Percentiles rank a stretch among this genome's conserved stretches.
phyloP scores from a whole-genome alignment of 108 stramenopile genomes.

The Nitzschia sp. region DNA sequence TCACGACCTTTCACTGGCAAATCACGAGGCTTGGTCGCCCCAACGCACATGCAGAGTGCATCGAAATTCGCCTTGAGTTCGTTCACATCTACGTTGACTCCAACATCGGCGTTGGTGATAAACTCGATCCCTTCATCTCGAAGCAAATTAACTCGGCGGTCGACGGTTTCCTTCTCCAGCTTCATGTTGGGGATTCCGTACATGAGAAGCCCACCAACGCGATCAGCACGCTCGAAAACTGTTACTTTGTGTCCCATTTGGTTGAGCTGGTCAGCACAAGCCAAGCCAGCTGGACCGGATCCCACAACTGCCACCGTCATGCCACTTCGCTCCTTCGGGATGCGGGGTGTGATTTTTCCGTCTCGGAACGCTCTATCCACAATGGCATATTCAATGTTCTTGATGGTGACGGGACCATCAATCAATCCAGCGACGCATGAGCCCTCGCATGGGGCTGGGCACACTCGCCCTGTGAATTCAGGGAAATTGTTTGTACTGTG shows the following conservation, averaged over 20 bases:
- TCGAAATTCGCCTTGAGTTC: slow-evolving; percentile 87
- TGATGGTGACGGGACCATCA: slow-evolving; percentile 95
- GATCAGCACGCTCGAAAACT: slow-evolving; percentile 93
- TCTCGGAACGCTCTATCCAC: slow-evolving; percentile 95
- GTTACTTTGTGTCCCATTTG: slow-evolving; percentile 98
- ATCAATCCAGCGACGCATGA: slow-evolving; percentile 96
- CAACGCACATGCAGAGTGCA: slow-evolving; percentile 87
- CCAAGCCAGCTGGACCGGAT: slow-evolving; percentile 92
- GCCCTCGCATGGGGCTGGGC: slow-evolving; percentile 98
- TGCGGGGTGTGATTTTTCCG: slow-evolving; percentile 90
- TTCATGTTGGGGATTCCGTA: slow-evolving; percentile 99
- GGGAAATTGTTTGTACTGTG: slow-evolving; percentile 99
- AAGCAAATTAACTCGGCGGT: slow-evolving; percentile 91
- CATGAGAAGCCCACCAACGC: slow-evolving; percentile 95
- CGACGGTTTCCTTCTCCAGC: slow-evolving; percentile 95
- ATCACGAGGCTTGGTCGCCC: slow-evolving; percentile 94
- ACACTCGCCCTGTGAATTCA: slow-evolving; percentile 98
- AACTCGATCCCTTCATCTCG: slow-evolving; percentile 97
- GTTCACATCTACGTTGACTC: slow-evolving; percentile 91
- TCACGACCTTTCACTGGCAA: slow-evolving; percentile 94
- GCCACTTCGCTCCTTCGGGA: slow-evolving; percentile 88
- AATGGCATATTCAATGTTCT: slow-evolving; percentile 97
- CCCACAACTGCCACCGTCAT: slow-evolving; percentile 96
- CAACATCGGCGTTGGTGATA: slow-evolving; percentile 92
- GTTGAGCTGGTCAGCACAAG: slow-evolving; percentile 93